Base-by-base conservation (phyloP, 2,329 filamentous ascomycete species). In the Epichloe baconii region DNA sequence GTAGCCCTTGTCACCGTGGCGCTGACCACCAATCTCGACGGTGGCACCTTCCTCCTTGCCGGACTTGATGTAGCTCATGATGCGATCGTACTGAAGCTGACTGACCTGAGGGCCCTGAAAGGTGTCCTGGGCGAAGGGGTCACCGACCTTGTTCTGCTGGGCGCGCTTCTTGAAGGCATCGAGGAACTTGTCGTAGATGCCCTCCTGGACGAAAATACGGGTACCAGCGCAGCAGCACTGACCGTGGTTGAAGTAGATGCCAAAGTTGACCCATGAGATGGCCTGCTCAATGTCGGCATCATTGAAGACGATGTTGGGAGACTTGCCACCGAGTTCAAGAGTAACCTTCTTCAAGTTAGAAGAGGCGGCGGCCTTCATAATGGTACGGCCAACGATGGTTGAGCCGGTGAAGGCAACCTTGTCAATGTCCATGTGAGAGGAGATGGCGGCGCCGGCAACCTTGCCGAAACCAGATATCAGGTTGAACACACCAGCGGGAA, bases 21-120 rank as follows among this genome's bases (percentile, higher is more conserved):
- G 64, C 54, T 64, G 63, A 44, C 68, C 68, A 50, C 68, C 68
- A 40, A 63, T 82, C 65, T 83, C 83, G 55, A 93, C 65, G 5
- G 64, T 77, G 53, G 78, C 78, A 54, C 78, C 78, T 61, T 77
- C 74, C 38, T 76, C 71, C 70, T 78, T 79, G 49, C 78, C 78
- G 56, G 78, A 73, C 66, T 91, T 76, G 62, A 94, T 87, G 71
- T 80, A 85, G 64, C 76, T 76, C 86, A 93, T 91, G 72, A 94
- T 89, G 59, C 87, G 84, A 73, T 94, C 87, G 63, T 85, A 93
- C 71, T 95, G 88, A 49, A 89, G 72, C 71, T 93, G 77, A 58
- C 83, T 88, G 63, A 94, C 84, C 71, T 93, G 88, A 40, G 88
- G 88, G 48, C 88, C 88, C 71, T 93, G 88, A 85, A 91, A 91